These are phyloP conservation scores for Parastagonospora nodorum DNA, from an alignment of 2,329 filamentous ascomycete genomes.

Conservation along the genomic window DNA sequence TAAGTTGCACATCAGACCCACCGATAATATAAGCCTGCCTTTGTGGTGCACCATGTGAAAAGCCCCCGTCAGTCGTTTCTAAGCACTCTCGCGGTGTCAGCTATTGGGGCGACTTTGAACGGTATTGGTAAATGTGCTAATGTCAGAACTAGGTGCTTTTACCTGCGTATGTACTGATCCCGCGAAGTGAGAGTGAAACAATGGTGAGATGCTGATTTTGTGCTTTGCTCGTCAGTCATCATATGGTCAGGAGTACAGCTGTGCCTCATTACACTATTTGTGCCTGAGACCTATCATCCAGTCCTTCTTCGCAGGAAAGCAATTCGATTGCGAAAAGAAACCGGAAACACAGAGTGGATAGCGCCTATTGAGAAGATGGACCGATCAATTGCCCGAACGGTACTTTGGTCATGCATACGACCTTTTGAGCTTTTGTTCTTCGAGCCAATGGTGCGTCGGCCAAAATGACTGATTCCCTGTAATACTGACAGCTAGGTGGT, in stretches of 20 bases:
- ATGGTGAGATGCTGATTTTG: not conserved
- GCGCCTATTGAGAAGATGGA: conserved; percentile 76
- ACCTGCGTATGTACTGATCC: conserved; percentile 54
- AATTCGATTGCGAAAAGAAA: conserved; percentile 69
- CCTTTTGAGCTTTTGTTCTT: conserved; percentile 79
- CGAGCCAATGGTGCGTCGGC: conserved; percentile 72
- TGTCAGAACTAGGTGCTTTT: conserved; percentile 56
- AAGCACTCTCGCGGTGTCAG: too few relatives aligned
- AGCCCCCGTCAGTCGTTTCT: too few relatives aligned
- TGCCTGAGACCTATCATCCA: conserved; percentile 84
- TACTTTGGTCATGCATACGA: conserved; percentile 60
- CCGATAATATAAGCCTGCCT: conserved; percentile 3
- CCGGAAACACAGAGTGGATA: conserved; percentile 75
- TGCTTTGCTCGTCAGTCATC: conserved; percentile 53
- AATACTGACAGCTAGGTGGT: conserved; percentile 25
- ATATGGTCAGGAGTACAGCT: conserved; percentile 74
- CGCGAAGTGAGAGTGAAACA: conserved; percentile 1
- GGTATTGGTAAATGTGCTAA: conserved; percentile 25
- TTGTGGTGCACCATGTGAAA: too few relatives aligned
- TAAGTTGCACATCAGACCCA: conserved; percentile 27
- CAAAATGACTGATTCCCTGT: not conserved
- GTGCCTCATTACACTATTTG: conserved; percentile 68
- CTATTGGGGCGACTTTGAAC: not conserved
- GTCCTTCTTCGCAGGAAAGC: conserved; percentile 77
- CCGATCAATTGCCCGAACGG: conserved; percentile 65